Evolutionary conservation across 768 basidiomycete genomes (phyloP), one percentile per base, ranked within the genome.

Genomic region (Lactarius akahatsu): DNA sequence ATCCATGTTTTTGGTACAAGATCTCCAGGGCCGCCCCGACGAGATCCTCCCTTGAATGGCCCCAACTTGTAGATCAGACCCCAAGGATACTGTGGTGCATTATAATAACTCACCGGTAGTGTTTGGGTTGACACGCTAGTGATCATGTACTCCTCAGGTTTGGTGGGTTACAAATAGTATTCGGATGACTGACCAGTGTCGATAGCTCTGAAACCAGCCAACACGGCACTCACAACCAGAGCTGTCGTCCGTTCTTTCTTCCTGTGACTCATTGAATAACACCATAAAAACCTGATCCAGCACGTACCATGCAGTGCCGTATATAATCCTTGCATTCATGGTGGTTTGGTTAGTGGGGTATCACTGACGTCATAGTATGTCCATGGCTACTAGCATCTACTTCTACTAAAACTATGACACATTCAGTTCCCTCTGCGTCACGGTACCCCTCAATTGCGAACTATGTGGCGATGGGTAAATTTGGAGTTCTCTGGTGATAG

Each of bases 181-280:
- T 15, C 23, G 26, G 11, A 30, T 30, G 54, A 76, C 80, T 68
- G 75, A 82, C 91, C 91, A n/a, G 91, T 93, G 71, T 95, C 93
- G 34, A 94, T 86, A 4, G 89, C 91, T 56, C 87, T 78, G 74
- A 94, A 94, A 6, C 93, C 92, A 69, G 85, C 82, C 45, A 88
- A 76, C 63, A 94, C 84, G 11, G 93, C 93, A 62, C 79, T 81
- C 59, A 88, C 77, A 23, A 94, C 91, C 3, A 93, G 82, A 4
- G 79, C 76, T 0, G 85, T 77, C 0, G 93, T 94, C 28, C 80
- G 75, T 62, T 89, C 88, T 72, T 87, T 87, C 79, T 94, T 94
- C 92, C 91, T 92, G 70, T 26, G 41, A 32, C n/a, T 23, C 2
- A 16, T 62, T 47, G 15, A 28, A 57, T n/a, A 56, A 18, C 23